A percentile compares a stretch with the other conserved stretches of the same genome.
Conservation (phyloP, 345 rosid genomes). For the Lepidium sativum region DNA sequence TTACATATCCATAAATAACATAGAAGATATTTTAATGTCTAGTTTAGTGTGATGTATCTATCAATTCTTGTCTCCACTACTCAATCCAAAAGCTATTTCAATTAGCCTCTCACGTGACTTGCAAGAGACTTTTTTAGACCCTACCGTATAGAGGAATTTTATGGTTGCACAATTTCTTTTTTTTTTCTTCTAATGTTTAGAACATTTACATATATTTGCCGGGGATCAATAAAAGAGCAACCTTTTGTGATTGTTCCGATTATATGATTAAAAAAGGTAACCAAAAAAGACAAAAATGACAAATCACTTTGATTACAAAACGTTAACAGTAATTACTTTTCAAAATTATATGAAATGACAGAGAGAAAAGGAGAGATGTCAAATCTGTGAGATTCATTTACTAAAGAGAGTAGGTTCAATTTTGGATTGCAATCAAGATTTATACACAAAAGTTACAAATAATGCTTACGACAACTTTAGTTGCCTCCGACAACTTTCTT, state of each 20-base stretch:
- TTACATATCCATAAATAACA: neutral
- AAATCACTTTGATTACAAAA: slow-evolving; percentile 9
- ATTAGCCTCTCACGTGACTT: slow-evolving; percentile 16
- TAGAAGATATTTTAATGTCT: neutral
- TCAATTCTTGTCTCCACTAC: neutral
- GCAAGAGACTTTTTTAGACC: slow-evolving; percentile 7
- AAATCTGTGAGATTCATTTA: slow-evolving; percentile 16
- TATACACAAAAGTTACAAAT: slow-evolving; percentile 4
- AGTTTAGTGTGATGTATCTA: neutral
- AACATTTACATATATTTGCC: neutral
- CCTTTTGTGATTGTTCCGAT: neutral
- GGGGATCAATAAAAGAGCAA: neutral
- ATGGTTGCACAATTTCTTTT: neutral
- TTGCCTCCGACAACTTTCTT: slow-evolving; percentile 43
- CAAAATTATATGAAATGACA: neutral
- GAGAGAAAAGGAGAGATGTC: neutral
- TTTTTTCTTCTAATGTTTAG: too few species aligned
- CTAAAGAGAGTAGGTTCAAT: slow-evolving; percentile 1
- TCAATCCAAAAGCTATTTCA: slow-evolving; percentile 2
- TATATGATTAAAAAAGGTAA: neutral
- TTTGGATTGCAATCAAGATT: slow-evolving; percentile 8
- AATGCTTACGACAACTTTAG: slow-evolving; percentile 4
- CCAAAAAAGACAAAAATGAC: slow-evolving; percentile 2
- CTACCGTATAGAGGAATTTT: neutral
- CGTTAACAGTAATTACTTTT: slow-evolving; percentile 9